Evolutionary conservation across 2,329 filamentous ascomycete species (phyloP).

Genomic region (Colletotrichum sp.): DNA sequence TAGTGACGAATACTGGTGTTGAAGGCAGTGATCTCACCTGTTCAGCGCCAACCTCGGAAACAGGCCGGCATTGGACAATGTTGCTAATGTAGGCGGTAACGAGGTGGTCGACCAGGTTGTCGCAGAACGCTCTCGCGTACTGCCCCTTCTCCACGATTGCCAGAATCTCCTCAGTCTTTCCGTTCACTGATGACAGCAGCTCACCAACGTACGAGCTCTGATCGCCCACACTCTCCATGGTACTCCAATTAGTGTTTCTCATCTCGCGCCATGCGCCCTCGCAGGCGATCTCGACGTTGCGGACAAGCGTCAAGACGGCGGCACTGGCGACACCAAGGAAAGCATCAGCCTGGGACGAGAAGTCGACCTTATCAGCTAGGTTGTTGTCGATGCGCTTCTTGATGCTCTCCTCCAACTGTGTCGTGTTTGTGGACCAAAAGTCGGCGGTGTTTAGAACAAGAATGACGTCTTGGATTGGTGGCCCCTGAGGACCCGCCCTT

Average conservation of each 20-base stretch:
- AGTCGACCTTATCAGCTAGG: constrained; percentile 76
- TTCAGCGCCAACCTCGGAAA: constrained; percentile 93
- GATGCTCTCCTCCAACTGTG: constrained; percentile 93
- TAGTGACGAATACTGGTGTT: constrained; percentile 20
- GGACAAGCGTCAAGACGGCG: constrained; percentile 82
- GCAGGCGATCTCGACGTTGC: constrained; percentile 80
- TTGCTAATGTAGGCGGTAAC: constrained; percentile 80
- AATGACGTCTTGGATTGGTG: constrained; percentile 76
- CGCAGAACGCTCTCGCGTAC: constrained; percentile 92
- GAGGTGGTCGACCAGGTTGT: constrained; percentile 91
- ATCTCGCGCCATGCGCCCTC: constrained; percentile 95
- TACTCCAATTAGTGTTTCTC: constrained; percentile 94
- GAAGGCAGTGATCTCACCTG: constrained; percentile 59
- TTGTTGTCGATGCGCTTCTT: constrained; percentile 87
- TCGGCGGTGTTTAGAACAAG: constrained; percentile 95
- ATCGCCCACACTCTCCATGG: constrained; percentile 90
- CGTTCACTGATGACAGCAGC: constrained; percentile 75
- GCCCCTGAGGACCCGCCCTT: constrained; percentile 55
- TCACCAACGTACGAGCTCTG: constrained; percentile 92
- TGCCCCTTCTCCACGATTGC: constrained; percentile 84
- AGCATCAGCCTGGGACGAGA: constrained; percentile 91
- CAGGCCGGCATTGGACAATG: constrained; percentile 86
- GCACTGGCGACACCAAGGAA: constrained; percentile 95
- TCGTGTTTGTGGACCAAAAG: constrained; percentile 94
- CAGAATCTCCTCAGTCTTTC: constrained; percentile 76